These are phyloP conservation scores for Cardamine resedifolia DNA, from an alignment of 345 rosid species.

Conservation along the genomic window DNA sequence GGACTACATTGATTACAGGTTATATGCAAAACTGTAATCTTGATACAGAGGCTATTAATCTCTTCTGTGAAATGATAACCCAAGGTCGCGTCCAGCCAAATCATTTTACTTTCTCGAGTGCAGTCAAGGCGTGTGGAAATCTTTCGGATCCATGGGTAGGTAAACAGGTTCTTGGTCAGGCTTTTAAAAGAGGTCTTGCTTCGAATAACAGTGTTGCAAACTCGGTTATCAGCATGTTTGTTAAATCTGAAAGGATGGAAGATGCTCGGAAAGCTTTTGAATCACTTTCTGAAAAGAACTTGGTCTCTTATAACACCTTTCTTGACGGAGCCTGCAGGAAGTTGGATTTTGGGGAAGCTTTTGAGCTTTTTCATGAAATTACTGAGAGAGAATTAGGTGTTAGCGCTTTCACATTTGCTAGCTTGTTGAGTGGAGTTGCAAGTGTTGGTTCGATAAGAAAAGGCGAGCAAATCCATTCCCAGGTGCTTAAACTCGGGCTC, in stretches of 20 bases:
- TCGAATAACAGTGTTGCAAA: slow-evolving; percentile 60
- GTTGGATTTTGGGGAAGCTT: slow-evolving; percentile 46
- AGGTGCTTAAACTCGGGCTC: slow-evolving; percentile 55
- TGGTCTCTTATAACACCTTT: slow-evolving; percentile 59
- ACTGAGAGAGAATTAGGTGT: slow-evolving; percentile 42
- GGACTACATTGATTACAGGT: slow-evolving; percentile 70
- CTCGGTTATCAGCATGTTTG: slow-evolving; percentile 66
- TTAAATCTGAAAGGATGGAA: slow-evolving; percentile 57
- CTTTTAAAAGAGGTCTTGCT: slow-evolving; percentile 57
- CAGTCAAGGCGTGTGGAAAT: slow-evolving; percentile 66
- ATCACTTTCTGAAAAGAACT: slow-evolving; percentile 56
- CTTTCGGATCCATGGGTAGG: slow-evolving; percentile 46
- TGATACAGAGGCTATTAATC: slow-evolving; percentile 49
- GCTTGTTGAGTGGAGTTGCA: slow-evolving; percentile 68
- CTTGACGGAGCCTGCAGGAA: slow-evolving; percentile 57
- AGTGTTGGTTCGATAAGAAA: slow-evolving; percentile 55
- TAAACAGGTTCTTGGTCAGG: slow-evolving; percentile 49
- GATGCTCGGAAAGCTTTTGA: slow-evolving; percentile 66
- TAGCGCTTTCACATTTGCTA: slow-evolving; percentile 63
- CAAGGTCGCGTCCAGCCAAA: slow-evolving; percentile 51
- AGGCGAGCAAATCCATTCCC: slow-evolving; percentile 71
- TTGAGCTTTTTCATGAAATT: slow-evolving; percentile 46
- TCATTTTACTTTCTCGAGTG: slow-evolving; percentile 70
- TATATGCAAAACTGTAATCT: slow-evolving; percentile 39
- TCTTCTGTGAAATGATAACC: slow-evolving; percentile 54